Percentiles rank a stretch among this genome's conserved stretches.
These are phyloP conservation scores for Francoa sonchifolia DNA, from an alignment of 441 rosid species.

Conservation along the genomic window DNA sequence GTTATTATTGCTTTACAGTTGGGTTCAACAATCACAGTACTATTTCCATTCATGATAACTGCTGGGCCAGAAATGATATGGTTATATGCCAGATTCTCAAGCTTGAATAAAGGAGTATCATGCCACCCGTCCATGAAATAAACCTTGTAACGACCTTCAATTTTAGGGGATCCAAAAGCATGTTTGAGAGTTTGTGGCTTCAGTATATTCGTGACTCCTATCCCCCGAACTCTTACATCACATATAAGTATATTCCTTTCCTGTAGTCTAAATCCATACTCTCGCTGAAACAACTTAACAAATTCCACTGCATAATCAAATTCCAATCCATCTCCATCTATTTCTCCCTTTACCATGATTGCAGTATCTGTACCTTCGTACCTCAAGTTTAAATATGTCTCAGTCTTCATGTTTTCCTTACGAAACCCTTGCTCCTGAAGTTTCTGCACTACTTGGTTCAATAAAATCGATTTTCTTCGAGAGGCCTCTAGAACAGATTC, in stretches of 20 bases:
- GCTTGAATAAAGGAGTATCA: slow-evolving; percentile 58
- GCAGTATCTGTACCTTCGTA: slow-evolving; percentile 91
- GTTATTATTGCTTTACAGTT: slow-evolving; percentile 64
- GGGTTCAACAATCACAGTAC: slow-evolving; percentile 89
- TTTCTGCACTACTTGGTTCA: slow-evolving; percentile 46
- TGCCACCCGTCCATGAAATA: slow-evolving; percentile 70
- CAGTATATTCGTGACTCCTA: slow-evolving; percentile 74
- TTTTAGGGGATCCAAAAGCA: slow-evolving; percentile 32
- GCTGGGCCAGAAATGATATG: slow-evolving; percentile 63
- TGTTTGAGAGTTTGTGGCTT: slow-evolving; percentile 50
- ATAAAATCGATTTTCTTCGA: slow-evolving; percentile 39
- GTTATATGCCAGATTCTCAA: slow-evolving; percentile 62
- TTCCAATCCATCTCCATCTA: slow-evolving; percentile 29
- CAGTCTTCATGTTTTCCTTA: slow-evolving; percentile 48
- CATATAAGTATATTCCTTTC: slow-evolving; percentile 60
- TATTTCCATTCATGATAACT: slow-evolving; percentile 89
- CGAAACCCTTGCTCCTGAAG: slow-evolving; percentile 66
- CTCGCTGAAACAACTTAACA: slow-evolving; percentile 66
- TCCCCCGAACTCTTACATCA: slow-evolving; percentile 84
- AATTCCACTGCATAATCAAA: slow-evolving; percentile 65
- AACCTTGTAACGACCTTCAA: slow-evolving; percentile 51
- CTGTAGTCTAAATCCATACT: slow-evolving; percentile 82
- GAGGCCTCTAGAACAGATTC: slow-evolving; percentile 56
- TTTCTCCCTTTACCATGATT: slow-evolving; percentile 68
- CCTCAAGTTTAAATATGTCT: slow-evolving; percentile 71